Evolutionary conservation across 148 eudicot genomes (phyloP).

Genomic region (Dysphania ambrosioides): DNA sequence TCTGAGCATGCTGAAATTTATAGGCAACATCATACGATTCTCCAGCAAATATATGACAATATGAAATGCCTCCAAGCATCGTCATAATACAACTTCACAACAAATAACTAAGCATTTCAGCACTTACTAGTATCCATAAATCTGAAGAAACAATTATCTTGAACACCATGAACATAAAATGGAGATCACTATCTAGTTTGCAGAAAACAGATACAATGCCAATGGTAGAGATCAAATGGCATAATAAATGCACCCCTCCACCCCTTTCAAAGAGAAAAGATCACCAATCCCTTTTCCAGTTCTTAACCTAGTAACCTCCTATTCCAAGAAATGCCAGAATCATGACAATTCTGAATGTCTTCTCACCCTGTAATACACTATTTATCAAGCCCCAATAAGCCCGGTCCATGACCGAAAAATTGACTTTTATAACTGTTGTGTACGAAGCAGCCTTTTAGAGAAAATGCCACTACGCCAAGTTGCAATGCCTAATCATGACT

Average conservation of each 20-base stretch:
- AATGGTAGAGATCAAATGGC: background rate
- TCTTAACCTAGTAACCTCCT: background rate
- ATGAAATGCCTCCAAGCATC: background rate
- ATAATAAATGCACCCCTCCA: background rate
- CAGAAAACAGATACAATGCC: background rate
- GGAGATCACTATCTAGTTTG: background rate
- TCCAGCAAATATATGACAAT: background rate
- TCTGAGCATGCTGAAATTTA: background rate
- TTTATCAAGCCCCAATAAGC: no score
- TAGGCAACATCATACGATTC: constrained; percentile 1
- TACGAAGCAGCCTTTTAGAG: no score
- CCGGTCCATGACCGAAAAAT: no score
- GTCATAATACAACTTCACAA: background rate
- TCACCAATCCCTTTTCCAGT: background rate
- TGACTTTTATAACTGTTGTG: no score
- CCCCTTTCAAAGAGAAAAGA: background rate
- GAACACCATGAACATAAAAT: background rate
- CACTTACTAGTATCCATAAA: background rate
- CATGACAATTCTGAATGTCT: no score
- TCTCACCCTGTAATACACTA: no score
- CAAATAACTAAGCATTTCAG: constrained; percentile 1
- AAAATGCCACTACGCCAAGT: background rate
- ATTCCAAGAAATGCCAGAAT: background rate
- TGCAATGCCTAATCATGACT: background rate
- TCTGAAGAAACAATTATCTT: background rate